Percentiles rank a stretch among this genome's conserved stretches.
These are phyloP conservation scores for Ogataea pini DNA, from an alignment of 805 yeast genomes.

Conservation along the genomic window DNA sequence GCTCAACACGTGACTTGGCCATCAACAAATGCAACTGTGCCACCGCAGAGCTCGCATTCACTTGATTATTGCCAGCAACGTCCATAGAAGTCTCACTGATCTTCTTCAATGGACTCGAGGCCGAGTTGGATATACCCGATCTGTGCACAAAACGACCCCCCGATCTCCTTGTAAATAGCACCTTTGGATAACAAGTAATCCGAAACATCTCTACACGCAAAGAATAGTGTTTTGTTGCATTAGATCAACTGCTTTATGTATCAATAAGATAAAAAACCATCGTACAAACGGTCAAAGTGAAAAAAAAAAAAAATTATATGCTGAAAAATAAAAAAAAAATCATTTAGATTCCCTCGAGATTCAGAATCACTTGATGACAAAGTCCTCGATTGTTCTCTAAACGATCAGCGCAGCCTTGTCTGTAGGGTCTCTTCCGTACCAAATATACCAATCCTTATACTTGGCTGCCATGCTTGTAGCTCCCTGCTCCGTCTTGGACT, in stretches of 20 bases:
- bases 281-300: background rate
- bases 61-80: too few species aligned
- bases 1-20: slow-evolving; percentile 6
- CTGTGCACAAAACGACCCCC: background rate
- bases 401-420: slow-evolving; percentile 43
- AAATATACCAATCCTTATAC: slow-evolving; percentile 60
- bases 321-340: background rate
- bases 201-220: background rate
- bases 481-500: slow-evolving; percentile 24
- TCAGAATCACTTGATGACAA: too few species aligned
- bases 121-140: too few species aligned
- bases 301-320: background rate
- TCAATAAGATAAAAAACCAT: background rate
- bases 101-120: too few species aligned
- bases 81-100: background rate
- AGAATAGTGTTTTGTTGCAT: background rate
- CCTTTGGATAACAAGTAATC: too few species aligned
- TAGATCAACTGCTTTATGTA: slow-evolving; percentile 1
- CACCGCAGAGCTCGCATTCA: slow-evolving; percentile 18
- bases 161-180: background rate
- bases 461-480: slow-evolving; percentile 37
- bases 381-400: background rate
- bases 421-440: slow-evolving; percentile 68
- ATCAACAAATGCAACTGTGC: slow-evolving; percentile 27
- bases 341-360: too few species aligned